These are phyloP conservation scores for Musa troglodytarum DNA, from an alignment of 176 grass and related monocot species.

Conservation along the genomic window DNA sequence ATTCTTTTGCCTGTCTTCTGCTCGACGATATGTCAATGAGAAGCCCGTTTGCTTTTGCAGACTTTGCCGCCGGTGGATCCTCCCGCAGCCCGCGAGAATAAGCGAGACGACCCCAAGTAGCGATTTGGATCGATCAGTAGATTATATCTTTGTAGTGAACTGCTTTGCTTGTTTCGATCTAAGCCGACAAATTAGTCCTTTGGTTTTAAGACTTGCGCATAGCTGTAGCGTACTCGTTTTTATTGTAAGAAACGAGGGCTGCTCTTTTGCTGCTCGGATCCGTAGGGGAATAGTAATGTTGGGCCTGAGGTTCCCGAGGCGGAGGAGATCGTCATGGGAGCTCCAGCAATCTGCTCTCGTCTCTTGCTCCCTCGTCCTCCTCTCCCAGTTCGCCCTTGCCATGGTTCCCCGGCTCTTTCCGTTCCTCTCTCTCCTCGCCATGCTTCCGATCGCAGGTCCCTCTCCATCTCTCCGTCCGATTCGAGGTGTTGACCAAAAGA, in stretches of 20 bases:
- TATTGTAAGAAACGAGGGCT: background rate
- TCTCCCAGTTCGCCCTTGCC: conserved; percentile 74
- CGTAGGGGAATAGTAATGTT: conserved; percentile 24
- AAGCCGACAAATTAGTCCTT: too few species aligned
- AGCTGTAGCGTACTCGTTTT: background rate
- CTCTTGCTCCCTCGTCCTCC: conserved; percentile 55
- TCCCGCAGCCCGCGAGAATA: background rate
- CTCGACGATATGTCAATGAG: conserved; percentile 6
- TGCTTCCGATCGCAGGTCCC: conserved; percentile 79
- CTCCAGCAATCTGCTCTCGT: conserved; percentile 50
- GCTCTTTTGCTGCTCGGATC: background rate
- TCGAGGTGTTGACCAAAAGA: background rate
- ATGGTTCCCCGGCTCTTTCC: conserved; percentile 68
- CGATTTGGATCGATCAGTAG: background rate
- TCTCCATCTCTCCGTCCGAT: background rate
- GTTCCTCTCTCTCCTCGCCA: conserved; percentile 60
- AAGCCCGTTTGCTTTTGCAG: background rate
- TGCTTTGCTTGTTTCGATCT: background rate
- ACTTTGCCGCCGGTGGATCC: conserved; percentile 7
- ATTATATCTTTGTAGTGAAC: background rate
- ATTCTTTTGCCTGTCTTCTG: background rate
- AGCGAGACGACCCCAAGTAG: conserved; percentile 1
- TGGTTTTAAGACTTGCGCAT: background rate
- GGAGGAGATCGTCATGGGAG: conserved; percentile 54
- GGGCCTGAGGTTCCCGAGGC: conserved; percentile 48